Percentiles rank a stretch among this genome's conserved stretches.
Conservation (phyloP, 768 basidiomycete genomes). For the Thelephora aurantiotincta region DNA sequence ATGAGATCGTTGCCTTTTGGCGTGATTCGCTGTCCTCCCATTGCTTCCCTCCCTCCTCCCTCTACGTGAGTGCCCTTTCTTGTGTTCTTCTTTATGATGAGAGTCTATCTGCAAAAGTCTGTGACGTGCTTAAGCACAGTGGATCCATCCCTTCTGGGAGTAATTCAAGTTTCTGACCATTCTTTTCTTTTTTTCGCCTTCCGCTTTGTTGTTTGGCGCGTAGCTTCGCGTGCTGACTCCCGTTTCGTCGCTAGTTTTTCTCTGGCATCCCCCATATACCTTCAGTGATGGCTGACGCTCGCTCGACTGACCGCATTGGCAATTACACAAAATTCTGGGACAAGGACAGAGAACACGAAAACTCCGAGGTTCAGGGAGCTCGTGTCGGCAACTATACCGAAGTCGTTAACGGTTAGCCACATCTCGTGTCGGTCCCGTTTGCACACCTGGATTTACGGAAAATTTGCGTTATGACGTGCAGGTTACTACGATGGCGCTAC, state of each 20-base stretch:
- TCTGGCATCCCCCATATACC: constrained; percentile 8
- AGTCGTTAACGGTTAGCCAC: constrained; percentile 72
- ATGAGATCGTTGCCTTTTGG: too few species aligned
- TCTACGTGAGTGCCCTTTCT: background rate
- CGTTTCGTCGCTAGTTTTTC: background rate
- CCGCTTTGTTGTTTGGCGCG: background rate
- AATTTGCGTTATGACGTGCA: constrained; percentile 14
- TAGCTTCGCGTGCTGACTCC: background rate
- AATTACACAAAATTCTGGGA: constrained; percentile 91
- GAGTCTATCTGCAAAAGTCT: constrained; percentile 14
- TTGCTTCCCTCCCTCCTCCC: background rate
- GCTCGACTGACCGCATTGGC: constrained; percentile 47
- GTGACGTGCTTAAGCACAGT: constrained; percentile 16
- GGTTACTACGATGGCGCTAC: constrained; percentile 98
- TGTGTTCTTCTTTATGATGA: constrained; percentile 12
- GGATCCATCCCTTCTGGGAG: constrained; percentile 21
- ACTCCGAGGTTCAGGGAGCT: constrained; percentile 46
- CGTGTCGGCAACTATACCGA: constrained; percentile 78
- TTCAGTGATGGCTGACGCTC: constrained; percentile 16
- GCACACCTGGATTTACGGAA: background rate
- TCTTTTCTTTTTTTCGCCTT: background rate
- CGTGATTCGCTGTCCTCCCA: background rate
- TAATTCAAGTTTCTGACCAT: constrained; percentile 27
- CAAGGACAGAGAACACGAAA: constrained; percentile 62
- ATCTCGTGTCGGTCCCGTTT: background rate